Evolutionary conservation across 2,329 filamentous ascomycete genomes (phyloP), one percentile per base, ranked within the genome.

Genomic region (Venturia effusa): DNA sequence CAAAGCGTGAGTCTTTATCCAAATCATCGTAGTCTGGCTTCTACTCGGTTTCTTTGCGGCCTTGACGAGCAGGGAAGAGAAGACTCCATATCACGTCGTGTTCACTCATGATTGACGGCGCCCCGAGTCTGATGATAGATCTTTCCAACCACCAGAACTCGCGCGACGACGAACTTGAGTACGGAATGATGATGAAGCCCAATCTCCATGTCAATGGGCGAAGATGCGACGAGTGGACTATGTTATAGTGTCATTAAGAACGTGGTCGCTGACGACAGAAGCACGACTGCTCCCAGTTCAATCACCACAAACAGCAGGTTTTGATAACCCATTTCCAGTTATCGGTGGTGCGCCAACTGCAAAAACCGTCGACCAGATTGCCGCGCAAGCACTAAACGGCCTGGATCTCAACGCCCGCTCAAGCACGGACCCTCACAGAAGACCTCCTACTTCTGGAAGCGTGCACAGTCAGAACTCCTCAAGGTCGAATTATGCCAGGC

Each of bases 291-390:
- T 39, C n/a, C 32, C 34, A 37, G 41, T 40, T 3, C 41, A 13
- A 39, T 60, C 63, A 8, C 62, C 62, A 32, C 40, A 64, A 40
- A 51, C n/a, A 24, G 48, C 62, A 45, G 32, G 32, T 71, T 10
- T 72, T 61, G 79, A 81, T 68, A 81, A 78, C 66, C 78, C 79
- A 0, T 81, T 81, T 63, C 79, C 79, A 7, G 71, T 73, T 0
- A 81, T 81, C 66, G 60, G 6, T 66, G 48, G 39, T 32, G 34
- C 43, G 5, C 40, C 60, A 57, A 22, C 48, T 2, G 5, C 45
- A 40, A 45, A 51, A 40, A 64, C 67, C 37, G 68, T 72, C 65
- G 59, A 66, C 59, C 32, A 64, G 41, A 71, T 41, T 59, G 41
- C 41, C 61, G 64, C 37, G 17, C 43, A 41, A 19, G 64, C 37